Base-by-base conservation (phyloP, 208 protist genomes). In the Acanthamoeba divionensis region DNA sequence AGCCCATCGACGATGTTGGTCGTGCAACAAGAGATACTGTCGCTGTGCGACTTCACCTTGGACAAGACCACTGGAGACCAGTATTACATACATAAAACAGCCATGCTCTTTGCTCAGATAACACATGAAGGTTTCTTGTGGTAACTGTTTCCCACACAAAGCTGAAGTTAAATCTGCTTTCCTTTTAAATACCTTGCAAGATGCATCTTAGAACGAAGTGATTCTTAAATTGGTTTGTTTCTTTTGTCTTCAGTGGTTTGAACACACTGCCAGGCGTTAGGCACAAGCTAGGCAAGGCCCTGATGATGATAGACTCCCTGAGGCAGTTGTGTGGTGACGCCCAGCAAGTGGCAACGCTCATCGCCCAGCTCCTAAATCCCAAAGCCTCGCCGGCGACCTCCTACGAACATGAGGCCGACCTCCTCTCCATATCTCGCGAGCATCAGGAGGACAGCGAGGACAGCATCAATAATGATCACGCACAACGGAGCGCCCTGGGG, bases 51-150 rank as follows among this genome's bases (percentile, higher is more conserved):
- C 24, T 89, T 89, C 62, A 24, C 73, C 3, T 63, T 89, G 13
- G 62, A 73, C 38, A 67, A 89, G 57, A 36, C 60, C 45, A 47
- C 80, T 2, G 57, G 60, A 5, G 60, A 85, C 73, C 88, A 87
- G 62, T 79, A 91, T 44, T 91, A 90, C n/a, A 90, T 93, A 33
- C 91, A 93, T 44, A 79, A 71, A 45, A 91, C 77, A 15, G 91
- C 88, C 18, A 82, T 91, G 63, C 38, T 91, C 24, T 91, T 93
- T 54, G 91, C 89, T 0, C 45, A 86, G 26, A 77, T 93, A 0
- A 82, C 89, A 10, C 60, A 87, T 6, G 91, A 93, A 44, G 91
- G 91, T 10, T 93, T 93, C 31, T n/a, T 89, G 2, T 93, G 91
- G 55, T 86, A 66, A 24, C 10, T 1, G 1, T 31, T n/a, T 1